A percentile compares a stretch with the other conserved stretches of the same genome.
Evolutionary conservation across 495 filamentous ascomycete species (phyloP).

Genomic region (Glarea lozoyensis): DNA sequence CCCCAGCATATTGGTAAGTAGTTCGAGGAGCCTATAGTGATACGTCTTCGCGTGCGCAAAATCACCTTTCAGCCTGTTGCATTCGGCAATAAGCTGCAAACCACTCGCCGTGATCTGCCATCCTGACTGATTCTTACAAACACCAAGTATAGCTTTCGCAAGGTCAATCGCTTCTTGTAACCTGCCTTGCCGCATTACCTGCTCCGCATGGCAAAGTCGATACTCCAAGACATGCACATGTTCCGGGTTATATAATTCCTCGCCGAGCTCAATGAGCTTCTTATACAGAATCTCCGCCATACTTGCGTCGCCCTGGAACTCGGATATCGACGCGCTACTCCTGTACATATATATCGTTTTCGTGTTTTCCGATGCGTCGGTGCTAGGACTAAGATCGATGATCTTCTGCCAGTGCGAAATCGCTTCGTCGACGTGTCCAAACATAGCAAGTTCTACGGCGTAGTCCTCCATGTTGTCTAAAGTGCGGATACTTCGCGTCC

Average conservation of each 20-base stretch:
- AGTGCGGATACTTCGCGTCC: background rate
- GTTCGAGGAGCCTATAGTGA: background rate
- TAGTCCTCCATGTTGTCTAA: conserved; percentile 2
- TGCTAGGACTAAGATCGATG: background rate
- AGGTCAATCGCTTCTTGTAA: background rate
- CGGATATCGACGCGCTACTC: background rate
- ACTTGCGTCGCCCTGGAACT: background rate
- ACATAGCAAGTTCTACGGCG: background rate
- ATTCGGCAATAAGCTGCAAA: conserved; percentile 2
- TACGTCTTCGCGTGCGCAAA: background rate
- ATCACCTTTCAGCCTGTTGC: background rate
- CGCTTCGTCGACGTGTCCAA: background rate
- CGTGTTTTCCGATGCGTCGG: background rate
- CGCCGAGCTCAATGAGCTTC: background rate
- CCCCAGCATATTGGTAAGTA: conserved; percentile 1
- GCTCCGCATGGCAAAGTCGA: conserved; percentile 1
- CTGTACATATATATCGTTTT: background rate
- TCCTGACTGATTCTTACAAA: background rate
- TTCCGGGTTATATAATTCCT: background rate
- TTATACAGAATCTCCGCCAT: conserved; percentile 1
- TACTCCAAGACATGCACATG: conserved; percentile 1
- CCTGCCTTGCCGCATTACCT: conserved; percentile 1
- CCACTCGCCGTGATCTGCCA: conserved; percentile 1
- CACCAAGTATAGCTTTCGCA: background rate
- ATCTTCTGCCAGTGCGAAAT: conserved; percentile 1